Evolutionary conservation across 2,329 filamentous ascomycete species (phyloP).

Genomic region (Fusarium foetens): DNA sequence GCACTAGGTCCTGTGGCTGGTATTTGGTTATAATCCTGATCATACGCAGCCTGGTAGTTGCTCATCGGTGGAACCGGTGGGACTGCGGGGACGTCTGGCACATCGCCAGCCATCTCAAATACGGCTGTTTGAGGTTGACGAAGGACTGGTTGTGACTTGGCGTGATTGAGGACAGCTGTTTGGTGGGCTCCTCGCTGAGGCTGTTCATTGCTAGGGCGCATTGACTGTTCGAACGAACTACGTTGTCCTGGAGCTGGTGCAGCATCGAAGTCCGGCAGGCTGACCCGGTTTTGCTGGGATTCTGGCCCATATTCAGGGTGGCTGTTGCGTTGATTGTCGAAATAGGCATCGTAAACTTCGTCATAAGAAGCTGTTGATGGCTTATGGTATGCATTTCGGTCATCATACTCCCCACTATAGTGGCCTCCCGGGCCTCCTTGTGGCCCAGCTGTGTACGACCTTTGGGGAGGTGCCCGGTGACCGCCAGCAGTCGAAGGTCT

Average conservation of each 20-base stretch:
- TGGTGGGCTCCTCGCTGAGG: slow-evolving; percentile 62
- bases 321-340: slow-evolving; percentile 53
- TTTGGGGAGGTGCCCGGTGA: slow-evolving; percentile 63
- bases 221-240: slow-evolving; percentile 61
- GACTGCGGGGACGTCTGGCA: slow-evolving; percentile 64
- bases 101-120: slow-evolving; percentile 77
- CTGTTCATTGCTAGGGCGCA: slow-evolving; percentile 53
- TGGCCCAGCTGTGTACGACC: slow-evolving; percentile 57
- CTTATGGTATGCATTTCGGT: slow-evolving; percentile 45
- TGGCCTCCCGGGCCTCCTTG: slow-evolving; percentile 53
- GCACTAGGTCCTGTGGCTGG: slow-evolving; percentile 48
- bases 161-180: slow-evolving; percentile 65
- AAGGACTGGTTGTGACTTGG: slow-evolving; percentile 75
- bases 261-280: slow-evolving; percentile 58
- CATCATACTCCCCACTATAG: slow-evolving; percentile 48
- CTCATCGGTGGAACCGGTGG: slow-evolving; percentile 45
- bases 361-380: slow-evolving; percentile 55
- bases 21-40: slow-evolving; percentile 40
- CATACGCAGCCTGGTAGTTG: slow-evolving; percentile 46
- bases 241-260: slow-evolving; percentile 47
- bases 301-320: slow-evolving; percentile 39
- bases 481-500: slow-evolving; percentile 66
- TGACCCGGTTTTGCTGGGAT: slow-evolving; percentile 36
- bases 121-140: slow-evolving; percentile 72
- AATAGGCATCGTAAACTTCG: slow-evolving; percentile 67